These are phyloP conservation scores for Prunus campanulata DNA, from an alignment of 306 rosid species.

Conservation along the genomic window DNA sequence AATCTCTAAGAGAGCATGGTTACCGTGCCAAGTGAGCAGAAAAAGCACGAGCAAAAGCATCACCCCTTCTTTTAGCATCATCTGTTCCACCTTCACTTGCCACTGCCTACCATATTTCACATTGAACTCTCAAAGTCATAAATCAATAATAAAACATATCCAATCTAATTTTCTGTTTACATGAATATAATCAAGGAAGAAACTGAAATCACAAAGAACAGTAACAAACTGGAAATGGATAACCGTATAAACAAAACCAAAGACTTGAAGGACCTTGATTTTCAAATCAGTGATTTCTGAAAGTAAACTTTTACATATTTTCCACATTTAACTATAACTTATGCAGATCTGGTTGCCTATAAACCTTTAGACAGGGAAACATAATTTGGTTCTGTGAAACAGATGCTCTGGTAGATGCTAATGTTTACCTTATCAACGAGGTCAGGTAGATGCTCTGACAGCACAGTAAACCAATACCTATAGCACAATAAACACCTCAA, in stretches of 20 bases:
- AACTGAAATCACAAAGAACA: neutral
- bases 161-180: neutral
- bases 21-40: conserved; percentile 96
- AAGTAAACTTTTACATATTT: neutral
- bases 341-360: neutral
- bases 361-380: neutral
- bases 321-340: neutral
- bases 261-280: conserved; percentile 6
- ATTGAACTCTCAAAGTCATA: conserved; percentile 27
- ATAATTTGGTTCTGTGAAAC: neutral
- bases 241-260: conserved; percentile 16
- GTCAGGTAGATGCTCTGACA: conserved; percentile 83
- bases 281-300: neutral
- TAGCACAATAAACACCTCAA: conserved; percentile 21
- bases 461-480: conserved; percentile 93
- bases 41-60: conserved; percentile 95
- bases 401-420: neutral
- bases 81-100: conserved; percentile 99
- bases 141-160: neutral
- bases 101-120: conserved; percentile 69
- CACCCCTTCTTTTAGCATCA: conserved; percentile 97
- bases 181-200: neutral
- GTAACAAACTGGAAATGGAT: conserved; percentile 14
- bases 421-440: conserved; percentile 86
- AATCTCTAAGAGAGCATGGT: conserved; percentile 10